These are phyloP conservation scores for Austroboletus festivus DNA, from an alignment of 768 basidiomycete genomes.

Conservation along the genomic window DNA sequence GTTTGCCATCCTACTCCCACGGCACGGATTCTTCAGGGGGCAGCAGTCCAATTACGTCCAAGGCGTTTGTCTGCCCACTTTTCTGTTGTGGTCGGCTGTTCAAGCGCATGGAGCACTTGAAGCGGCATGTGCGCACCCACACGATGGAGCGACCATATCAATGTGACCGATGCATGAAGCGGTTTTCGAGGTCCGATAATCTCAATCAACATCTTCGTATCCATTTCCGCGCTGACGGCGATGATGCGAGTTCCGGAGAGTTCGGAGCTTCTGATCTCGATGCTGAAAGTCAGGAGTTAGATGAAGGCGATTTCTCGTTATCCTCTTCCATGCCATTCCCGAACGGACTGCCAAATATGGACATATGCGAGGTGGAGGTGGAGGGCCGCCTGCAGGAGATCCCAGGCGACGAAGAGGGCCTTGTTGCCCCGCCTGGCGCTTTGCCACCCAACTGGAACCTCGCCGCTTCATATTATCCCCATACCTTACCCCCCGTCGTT, in stretches of 20 bases:
- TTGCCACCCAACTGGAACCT: conserved; percentile 17
- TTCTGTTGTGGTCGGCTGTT: conserved; percentile 82
- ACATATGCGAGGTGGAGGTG: conserved; percentile 61
- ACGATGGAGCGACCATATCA: conserved; percentile 84
- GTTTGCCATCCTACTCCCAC: conserved; percentile 20
- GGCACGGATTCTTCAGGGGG: conserved; percentile 20
- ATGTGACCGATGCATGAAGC: conserved; percentile 72
- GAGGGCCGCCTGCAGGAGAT: conserved; percentile 53
- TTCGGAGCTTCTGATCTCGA: conserved; percentile 26
- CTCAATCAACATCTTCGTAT: conserved; percentile 84
- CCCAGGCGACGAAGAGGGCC: conserved; percentile 55
- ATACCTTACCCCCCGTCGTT: conserved; percentile 11
- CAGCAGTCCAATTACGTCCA: conserved; percentile 40
- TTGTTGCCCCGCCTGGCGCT: conserved; percentile 35
- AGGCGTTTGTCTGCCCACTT: conserved; percentile 78
- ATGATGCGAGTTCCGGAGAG: conserved; percentile 27
- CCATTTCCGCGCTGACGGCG: conserved; percentile 44
- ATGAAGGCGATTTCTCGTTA: conserved; percentile 31
- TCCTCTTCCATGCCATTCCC: conserved; percentile 26
- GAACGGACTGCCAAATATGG: conserved; percentile 42
- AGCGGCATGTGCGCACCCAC: conserved; percentile 84
- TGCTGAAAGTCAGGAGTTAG: conserved; percentile 34
- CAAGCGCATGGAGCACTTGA: conserved; percentile 91
- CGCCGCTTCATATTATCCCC: conserved; percentile 23
- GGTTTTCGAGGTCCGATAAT: conserved; percentile 87